Conservation (phyloP, 495 filamentous ascomycete species). For the Hypoxylon cercidicola region DNA sequence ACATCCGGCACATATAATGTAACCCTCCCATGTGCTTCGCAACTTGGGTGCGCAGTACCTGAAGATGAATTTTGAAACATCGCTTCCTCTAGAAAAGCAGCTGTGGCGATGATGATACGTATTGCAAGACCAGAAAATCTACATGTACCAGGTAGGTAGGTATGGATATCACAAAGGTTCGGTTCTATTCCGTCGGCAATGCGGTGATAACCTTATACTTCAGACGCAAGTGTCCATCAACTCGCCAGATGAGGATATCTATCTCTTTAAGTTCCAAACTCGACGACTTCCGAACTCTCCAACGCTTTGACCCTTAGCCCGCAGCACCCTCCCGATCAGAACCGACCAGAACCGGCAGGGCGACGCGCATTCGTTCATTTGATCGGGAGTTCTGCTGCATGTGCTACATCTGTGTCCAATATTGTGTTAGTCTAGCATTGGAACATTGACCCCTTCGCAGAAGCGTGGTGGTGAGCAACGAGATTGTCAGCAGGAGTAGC, state of each 20-base stretch:
- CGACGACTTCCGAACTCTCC: background rate
- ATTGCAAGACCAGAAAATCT: background rate
- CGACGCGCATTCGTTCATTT: constrained; percentile 12
- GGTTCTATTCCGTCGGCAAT: background rate
- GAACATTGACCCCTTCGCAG: too few relatives aligned
- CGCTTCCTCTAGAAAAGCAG: background rate
- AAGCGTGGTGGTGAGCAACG: too few relatives aligned
- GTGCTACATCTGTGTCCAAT: constrained; percentile 6
- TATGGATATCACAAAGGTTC: background rate
- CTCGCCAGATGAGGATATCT: background rate
- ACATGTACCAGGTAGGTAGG: background rate
- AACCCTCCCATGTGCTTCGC: constrained; percentile 34
- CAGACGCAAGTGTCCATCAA: background rate
- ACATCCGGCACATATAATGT: constrained; percentile 23
- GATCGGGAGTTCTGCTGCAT: background rate
- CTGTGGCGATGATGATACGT: background rate
- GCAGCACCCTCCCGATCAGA: background rate
- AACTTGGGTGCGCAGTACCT: constrained; percentile 11
- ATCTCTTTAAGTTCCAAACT: background rate
- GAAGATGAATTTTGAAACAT: background rate
- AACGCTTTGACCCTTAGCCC: constrained; percentile 14
- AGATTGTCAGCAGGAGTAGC: too few relatives aligned
- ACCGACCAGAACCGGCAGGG: constrained; percentile 11
- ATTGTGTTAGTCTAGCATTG: background rate
- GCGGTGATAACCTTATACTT: constrained; percentile 7